Percentiles rank a stretch among this genome's conserved stretches.
These are phyloP conservation scores for Glycine latifolia DNA, from an alignment of 306 rosid species.

Conservation along the genomic window DNA sequence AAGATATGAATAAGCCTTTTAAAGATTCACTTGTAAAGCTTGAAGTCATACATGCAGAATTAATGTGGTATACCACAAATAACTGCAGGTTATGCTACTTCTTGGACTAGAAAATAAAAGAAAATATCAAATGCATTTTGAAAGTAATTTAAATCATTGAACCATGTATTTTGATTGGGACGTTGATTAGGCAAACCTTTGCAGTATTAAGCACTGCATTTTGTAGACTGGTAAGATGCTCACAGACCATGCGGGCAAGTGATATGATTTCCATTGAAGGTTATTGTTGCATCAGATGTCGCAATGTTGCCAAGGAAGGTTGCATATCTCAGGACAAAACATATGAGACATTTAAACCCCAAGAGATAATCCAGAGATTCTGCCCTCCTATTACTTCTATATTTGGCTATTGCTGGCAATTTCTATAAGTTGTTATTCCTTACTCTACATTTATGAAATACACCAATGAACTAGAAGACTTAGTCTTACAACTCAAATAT, in stretches of 20 bases:
- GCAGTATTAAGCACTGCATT: slow-evolving; percentile 89
- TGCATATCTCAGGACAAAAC: too few relatives aligned
- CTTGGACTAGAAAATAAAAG: slow-evolving; percentile 14
- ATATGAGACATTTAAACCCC: too few relatives aligned
- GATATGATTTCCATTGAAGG: too few relatives aligned
- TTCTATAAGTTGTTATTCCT: too few relatives aligned
- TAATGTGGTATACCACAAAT: slow-evolving; percentile 62
- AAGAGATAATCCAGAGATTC: too few relatives aligned
- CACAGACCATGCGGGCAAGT: slow-evolving; percentile 95
- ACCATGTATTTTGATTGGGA: slow-evolving; percentile 10
- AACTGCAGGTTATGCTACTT: slow-evolving; percentile 26
- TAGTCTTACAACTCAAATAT: too few relatives aligned
- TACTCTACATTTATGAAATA: too few relatives aligned
- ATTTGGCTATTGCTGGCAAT: too few relatives aligned
- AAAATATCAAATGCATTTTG: background rate
- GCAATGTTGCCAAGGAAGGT: too few relatives aligned
- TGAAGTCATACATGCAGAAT: slow-evolving; percentile 66
- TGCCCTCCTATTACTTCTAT: too few relatives aligned
- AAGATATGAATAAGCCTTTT: slow-evolving; percentile 48
- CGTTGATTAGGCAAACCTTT: slow-evolving; percentile 67
- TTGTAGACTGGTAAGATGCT: slow-evolving; percentile 98
- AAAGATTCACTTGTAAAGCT: slow-evolving; percentile 66
- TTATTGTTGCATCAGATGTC: too few relatives aligned
- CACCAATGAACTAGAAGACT: too few relatives aligned
- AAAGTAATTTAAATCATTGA: background rate